Evolutionary conservation across 2,329 filamentous ascomycete genomes (phyloP), one percentile per base, ranked within the genome.

Genomic region (Zelopaecilomyces penicillatus): DNA sequence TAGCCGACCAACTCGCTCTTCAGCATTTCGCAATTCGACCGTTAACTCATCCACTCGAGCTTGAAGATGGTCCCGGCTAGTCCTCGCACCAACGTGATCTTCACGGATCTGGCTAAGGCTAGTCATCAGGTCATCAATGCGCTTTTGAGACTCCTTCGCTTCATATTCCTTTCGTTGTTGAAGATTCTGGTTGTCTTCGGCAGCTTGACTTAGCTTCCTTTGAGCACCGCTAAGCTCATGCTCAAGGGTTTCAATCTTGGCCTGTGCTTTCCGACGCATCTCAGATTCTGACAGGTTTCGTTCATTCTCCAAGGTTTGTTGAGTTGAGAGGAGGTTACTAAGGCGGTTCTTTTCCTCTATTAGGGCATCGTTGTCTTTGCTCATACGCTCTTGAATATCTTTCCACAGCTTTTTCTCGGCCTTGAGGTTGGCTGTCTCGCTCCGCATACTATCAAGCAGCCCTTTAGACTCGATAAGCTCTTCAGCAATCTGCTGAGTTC

Each of bases 371-470:
- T 93, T 95, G 58, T 97, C 90, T 56, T 93, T 87, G 50, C 80
- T 85, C 37, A 97, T 73, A 42, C 94, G 82, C 51, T 86, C 83
- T 61, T 97, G 90, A 31, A 96, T 95, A 45, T 85, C 87, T 68
- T 93, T 95, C 85, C 87, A 95, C 7, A 98, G 74, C 33, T 88
- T 85, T 67, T 95, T 95, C 65, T 97, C 91, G 0, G 91, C 90
- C 63, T 95, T 95, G 31, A 96, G 76, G 58, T 97, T 96, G 11
- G 89, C 83, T 43, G 83, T 88, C 61, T 98, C 93, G 52, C 88
- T 89, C 42, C 89, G 85, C 64, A 96, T 78, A 57, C 88, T 90
- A 58, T 98, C 91, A 4, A 86, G 73, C 42, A 91, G 68, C 30
- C 85, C 85, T 60, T 83, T 85, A 5, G 85, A 82, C 61, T 96